Base-by-base conservation (phyloP, 768 basidiomycete species). In the Lactarius trivialis region DNA sequence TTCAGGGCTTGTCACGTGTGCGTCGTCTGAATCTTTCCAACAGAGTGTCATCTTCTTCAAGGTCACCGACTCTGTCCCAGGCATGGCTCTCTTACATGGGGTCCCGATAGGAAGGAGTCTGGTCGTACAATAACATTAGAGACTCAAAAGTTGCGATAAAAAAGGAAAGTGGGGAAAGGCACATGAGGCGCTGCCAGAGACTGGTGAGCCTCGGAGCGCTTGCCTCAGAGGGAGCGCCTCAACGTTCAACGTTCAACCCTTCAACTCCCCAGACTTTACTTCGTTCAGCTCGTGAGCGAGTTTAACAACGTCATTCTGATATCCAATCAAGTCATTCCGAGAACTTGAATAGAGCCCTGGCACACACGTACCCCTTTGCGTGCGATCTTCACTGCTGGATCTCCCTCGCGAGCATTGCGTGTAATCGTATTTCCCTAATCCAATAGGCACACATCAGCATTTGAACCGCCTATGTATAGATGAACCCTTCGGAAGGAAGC, bases 291-390 rank as follows among this genome's bases (percentile, higher is more conserved):
- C 79, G 60, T 80, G 78, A 0, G 79, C 79, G 8, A 79, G 71
- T 75, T 82, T 82, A 52, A 81, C 80, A 2, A 80, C 79, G 63
- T 81, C 75, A 60, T 81, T 82, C 78, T 82, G 33, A 24, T 17
- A 19, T 26, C 7, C 45, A 32, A 32, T 55, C 24, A 50, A 14
- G 9, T 52, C n/a, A 12, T 17, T 21, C 14, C 14, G 9, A 26
- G 15, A 36, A n/a, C n/a, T n/a, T n/a, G n/a, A n/a, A 26, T 5
- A 7, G n/a, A 15, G 43, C 4, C 5, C 21, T 26, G 12, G 32
- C 3, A 24, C 63, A 34, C 3, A 76, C 78, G 67, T 65, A 79
- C 80, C 24, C 79, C 79, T 33, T 74, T 67, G 34, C 79, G 73
- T 32, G 73, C 65, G 56, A 82, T 81, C 63, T 78, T 77, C 30